Base-by-base conservation (phyloP, 169 alveolate species). In the Neospora caninum region DNA sequence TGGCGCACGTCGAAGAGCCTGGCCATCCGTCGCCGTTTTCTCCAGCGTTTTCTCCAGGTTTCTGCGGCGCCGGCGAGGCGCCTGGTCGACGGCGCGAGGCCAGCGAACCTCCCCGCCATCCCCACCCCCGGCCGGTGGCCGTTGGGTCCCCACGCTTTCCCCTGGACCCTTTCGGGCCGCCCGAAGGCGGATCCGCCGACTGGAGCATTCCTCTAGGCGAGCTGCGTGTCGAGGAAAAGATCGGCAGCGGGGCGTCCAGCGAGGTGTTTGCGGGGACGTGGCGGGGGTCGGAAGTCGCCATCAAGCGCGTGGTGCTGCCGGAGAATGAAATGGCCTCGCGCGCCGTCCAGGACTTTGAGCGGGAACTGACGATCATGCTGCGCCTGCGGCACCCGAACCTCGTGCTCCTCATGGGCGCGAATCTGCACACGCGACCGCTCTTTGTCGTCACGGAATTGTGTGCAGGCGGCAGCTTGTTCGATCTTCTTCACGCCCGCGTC, bases 361-460 rank as follows among this genome's bases (percentile, higher is more conserved):
- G 84, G n/a, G 94, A 73, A 80, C 82, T 91, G 70, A 88, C 96
- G 93, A 49, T 91, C 80, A 97, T 96, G 93, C 97, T 97, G 70
- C 94, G 96, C 80, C 93, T 97, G 39, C 95, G 98, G 93, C 98
- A 97, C 92, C 98, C 98, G n/a, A 98, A 98, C 94, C 95, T 98
- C 39, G 97, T 94, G 58, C 92, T 92, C 88, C 49, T 94, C 73
- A 83, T 94, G 94, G 96, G 94, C 18, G 94, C 91, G 43, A 36
- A 58, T 41, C 78, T 82, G 64, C 86, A 34, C 88, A 34, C 87
- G 84, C 64, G 58, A 58, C 95, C 94, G 39, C 87, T 96, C 83
- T 86, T 95, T n/a, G 97, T 97, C 80, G 98, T 97, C 4, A 96
- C 98, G 69, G 99, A 97, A 93, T 96, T 93, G 95, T 98, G 99